These are phyloP conservation scores for Aspergillus panamensis DNA, from an alignment of 495 filamentous ascomycete genomes.

Conservation along the genomic window DNA sequence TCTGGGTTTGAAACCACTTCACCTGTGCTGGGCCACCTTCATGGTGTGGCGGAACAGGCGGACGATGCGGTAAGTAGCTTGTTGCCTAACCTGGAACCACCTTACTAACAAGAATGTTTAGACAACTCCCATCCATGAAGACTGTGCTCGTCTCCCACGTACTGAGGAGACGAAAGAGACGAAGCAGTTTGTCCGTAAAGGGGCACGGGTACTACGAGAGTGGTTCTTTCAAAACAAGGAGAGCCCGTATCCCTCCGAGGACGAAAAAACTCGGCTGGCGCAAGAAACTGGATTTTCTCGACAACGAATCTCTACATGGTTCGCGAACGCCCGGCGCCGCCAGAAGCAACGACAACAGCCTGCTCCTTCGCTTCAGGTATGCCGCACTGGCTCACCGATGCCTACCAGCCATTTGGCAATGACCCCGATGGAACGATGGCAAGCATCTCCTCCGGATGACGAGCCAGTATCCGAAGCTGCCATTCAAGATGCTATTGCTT, in stretches of 20 bases:
- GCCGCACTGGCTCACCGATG: slow-evolving; percentile 36
- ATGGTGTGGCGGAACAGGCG: slow-evolving; percentile 37
- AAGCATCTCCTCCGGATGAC: slow-evolving; percentile 75
- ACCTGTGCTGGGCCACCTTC: slow-evolving; percentile 42
- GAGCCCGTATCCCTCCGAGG: slow-evolving; percentile 41
- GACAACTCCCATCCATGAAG: neutral
- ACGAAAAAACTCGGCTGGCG: slow-evolving; percentile 31
- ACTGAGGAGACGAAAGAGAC: slow-evolving; percentile 36
- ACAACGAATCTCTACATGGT: slow-evolving; percentile 40
- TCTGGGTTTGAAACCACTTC: slow-evolving; percentile 44
- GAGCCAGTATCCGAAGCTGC: slow-evolving; percentile 38
- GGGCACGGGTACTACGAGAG: slow-evolving; percentile 40
- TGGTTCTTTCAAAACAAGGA: slow-evolving; percentile 44
- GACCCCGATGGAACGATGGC: slow-evolving; percentile 73
- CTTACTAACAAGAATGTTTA: neutral
- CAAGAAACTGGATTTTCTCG: slow-evolving; percentile 36
- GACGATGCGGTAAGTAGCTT: slow-evolving; percentile 16
- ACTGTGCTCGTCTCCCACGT: neutral
- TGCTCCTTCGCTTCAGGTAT: slow-evolving; percentile 34
- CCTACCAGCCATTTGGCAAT: slow-evolving; percentile 45
- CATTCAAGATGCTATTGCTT: slow-evolving; percentile 39
- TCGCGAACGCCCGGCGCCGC: slow-evolving; percentile 42
- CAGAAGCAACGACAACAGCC: slow-evolving; percentile 52
- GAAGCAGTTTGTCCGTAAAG: slow-evolving; percentile 59
- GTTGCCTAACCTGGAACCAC: neutral